phyloP scores from a whole-genome alignment of 2,329 filamentous ascomycete species.

The Pseudogymnoascus sp. region DNA sequence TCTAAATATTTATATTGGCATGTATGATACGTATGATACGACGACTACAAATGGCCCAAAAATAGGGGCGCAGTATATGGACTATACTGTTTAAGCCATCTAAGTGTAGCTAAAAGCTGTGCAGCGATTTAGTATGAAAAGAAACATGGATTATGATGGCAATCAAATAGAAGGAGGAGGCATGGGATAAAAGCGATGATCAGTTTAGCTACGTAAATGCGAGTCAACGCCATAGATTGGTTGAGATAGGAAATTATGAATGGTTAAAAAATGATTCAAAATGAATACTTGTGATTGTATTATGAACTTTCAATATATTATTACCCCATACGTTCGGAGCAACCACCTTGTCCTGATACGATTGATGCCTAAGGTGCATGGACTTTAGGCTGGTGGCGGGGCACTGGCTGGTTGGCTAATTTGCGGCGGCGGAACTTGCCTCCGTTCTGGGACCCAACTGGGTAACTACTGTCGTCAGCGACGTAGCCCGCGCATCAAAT shows the following conservation, averaged over 20 bases:
- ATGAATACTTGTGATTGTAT: neutral
- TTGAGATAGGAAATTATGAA: neutral
- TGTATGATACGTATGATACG: conserved; percentile 8
- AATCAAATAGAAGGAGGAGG: conserved; percentile 7
- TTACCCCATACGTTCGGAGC: neutral
- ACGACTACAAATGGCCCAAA: conserved; percentile 4
- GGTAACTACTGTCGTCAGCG: conserved; percentile 10
- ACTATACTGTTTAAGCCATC: conserved; percentile 4
- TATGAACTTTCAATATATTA: neutral
- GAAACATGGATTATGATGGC: conserved; percentile 2
- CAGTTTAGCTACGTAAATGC: conserved; percentile 7
- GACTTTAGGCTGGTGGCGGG: neutral
- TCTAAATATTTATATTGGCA: conserved; percentile 2
- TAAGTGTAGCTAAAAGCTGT: neutral
- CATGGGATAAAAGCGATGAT: neutral
- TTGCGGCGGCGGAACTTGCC: conserved; percentile 8
- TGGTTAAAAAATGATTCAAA: neutral
- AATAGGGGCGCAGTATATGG: neutral
- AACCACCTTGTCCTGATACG: neutral
- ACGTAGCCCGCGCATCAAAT: conserved; percentile 5
- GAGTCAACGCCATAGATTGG: neutral
- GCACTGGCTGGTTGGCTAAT: conserved; percentile 5
- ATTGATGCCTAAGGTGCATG: neutral
- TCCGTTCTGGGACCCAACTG: conserved; percentile 6
- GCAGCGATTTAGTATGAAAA: neutral